Base-by-base conservation (phyloP, 2,329 filamentous ascomycete genomes). In the Clonostachys sp. region DNA sequence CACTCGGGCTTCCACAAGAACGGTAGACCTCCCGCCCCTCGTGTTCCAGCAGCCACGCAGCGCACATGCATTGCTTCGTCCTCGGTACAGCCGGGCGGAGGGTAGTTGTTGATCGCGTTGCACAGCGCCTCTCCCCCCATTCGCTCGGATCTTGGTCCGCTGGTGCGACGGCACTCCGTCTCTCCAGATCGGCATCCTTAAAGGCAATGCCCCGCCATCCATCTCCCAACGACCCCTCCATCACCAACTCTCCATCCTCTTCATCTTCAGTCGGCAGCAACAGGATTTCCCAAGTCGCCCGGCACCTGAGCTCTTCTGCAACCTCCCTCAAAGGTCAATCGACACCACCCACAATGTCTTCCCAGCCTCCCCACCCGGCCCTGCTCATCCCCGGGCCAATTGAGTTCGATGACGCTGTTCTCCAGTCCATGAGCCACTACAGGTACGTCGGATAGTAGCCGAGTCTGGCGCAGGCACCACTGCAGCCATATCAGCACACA, bases 331-430 rank as follows among this genome's bases (percentile, higher is more conserved):
- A 52, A 51, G 45, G 47, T 20, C 53, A 48, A 46, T 59, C 50
- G 47, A 55, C 56, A 38, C 47, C 48, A 38, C 52, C 61, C 62
- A 73, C 62, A 46, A 85, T 85, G 82, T 84, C 81, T 56, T 75
- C 73, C 50, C 82, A 85, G 58, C 74, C 80, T 47, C 67, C 74
- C 45, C 82, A 86, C 62, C 70, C 81, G 41, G 86, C 92, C 48
- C 77, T 99, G 70, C 83, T 99, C 72, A 97, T 99, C 63, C 94
- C 94, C 44, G 94, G 94, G 54, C 94, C 94, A 62, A 95, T 97
- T 68, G 92, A 97, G 74, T 96, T 96, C 64, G 92, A 96, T 67
- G 92, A 97, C 92, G 91, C 85, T 43, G 92, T 97, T 51, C 83
- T 96, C 45, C 82, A 91, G 68, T 89, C 91, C 51, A 96, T 96